Conservation (phyloP, 2,329 filamentous ascomycete genomes). For the Colletotrichum lupini region DNA sequence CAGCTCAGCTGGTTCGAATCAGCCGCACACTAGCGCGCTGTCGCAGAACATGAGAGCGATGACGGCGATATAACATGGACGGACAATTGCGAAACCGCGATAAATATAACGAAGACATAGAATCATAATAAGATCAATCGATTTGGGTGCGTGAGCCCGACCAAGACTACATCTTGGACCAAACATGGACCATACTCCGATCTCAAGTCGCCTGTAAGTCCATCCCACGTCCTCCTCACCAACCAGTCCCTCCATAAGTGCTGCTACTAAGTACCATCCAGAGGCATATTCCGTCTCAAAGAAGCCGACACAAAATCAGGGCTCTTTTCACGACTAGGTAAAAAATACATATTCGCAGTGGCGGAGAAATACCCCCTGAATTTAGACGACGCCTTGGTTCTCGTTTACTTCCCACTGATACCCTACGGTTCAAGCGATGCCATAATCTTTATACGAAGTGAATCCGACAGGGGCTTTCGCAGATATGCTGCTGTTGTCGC, state of each 20-base stretch:
- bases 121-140: background rate
- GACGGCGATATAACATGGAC: too few relatives aligned
- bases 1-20: background rate
- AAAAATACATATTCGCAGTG: background rate
- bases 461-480: background rate
- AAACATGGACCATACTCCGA: background rate
- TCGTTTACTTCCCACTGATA: background rate
- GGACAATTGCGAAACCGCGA: too few relatives aligned
- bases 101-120: background rate
- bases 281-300: background rate
- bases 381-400: background rate
- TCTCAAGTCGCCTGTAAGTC: background rate
- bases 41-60: background rate
- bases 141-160: too few relatives aligned
- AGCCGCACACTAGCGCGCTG: background rate
- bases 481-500: background rate
- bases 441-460: background rate
- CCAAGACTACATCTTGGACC: background rate
- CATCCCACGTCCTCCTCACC: fast-evolving
- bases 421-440: background rate
- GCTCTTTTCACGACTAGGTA: background rate
- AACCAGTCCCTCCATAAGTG: background rate
- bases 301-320: background rate
- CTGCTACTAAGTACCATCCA: too few relatives aligned
- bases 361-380: background rate